These are phyloP conservation scores for Aspergillus novoparasiticus DNA, from an alignment of 2,329 filamentous ascomycete species.

Conservation along the genomic window DNA sequence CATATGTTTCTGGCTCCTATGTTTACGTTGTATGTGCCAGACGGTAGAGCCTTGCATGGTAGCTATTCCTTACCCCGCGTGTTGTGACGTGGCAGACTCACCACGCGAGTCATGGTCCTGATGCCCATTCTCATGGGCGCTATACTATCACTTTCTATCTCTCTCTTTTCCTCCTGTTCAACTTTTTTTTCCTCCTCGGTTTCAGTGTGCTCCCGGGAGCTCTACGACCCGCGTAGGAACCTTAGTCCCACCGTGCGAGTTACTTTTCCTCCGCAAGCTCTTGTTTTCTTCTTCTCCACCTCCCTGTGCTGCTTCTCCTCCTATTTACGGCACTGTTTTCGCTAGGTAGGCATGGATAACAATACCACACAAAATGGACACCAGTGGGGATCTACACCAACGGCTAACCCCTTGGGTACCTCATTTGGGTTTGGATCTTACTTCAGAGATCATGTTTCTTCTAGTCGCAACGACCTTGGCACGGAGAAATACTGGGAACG, in stretches of 20 bases:
- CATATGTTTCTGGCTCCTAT: not conserved
- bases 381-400: not conserved
- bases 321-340: too few species aligned
- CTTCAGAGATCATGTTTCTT: not conserved
- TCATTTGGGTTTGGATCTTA: not conserved
- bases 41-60: not conserved
- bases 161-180: not conserved
- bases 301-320: too few species aligned
- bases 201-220: not conserved
- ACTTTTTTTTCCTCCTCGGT: not conserved
- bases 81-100: not conserved
- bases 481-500: not conserved
- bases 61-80: not conserved
- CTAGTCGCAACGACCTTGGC: not conserved
- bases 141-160: not conserved
- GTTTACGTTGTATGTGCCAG: not conserved
- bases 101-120: not conserved
- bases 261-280: too few species aligned
- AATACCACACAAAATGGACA: not conserved
- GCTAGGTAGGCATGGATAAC: not conserved
- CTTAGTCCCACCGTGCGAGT: not conserved
- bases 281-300: too few species aligned
- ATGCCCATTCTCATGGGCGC: not conserved
- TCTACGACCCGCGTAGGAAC: not conserved
- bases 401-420: not conserved